Evolutionary conservation across 768 basidiomycete genomes (phyloP), one percentile per base, ranked within the genome.

Genomic region (Mrakia blollopis): DNA sequence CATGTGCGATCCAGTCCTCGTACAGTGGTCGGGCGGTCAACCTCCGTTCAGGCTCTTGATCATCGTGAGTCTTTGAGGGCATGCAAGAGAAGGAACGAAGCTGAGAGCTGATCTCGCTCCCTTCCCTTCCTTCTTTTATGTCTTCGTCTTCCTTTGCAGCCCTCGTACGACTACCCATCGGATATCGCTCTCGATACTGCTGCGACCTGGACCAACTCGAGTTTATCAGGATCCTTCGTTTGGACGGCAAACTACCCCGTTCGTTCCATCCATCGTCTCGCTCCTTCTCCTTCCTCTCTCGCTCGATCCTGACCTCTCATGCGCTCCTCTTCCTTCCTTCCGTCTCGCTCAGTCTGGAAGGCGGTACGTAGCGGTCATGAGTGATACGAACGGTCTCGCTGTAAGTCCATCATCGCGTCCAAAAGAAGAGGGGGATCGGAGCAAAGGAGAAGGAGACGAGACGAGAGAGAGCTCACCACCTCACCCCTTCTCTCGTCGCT

Each of bases 211-310:
- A 65, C 57, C 72, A 44, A 37, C 28, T 23, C 52, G 8, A 52
- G 32, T 6, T 2, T 16, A 18, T 37, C 76, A 18, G 76, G 76
- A 2, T 30, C 44, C 30, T 77, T 50, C 35, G 44, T 62, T 44
- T 77, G 70, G 70, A 28, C 11, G 9, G 61, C 32, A 60, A 77
- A 77, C 76, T 77, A 77, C 52, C 76, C 76, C 10, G 76, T 77
- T 10, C 57, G 71, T 63, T 25, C 62, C 32, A 13, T 37, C 28
- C 25, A 14, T 57, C 25, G 39, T 2, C n/a, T n/a, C 50, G 23
- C 54, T 23, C 9, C 44, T 47, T 18, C 37, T 68, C 30, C 37
- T 61, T 74, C 62, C 30, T 28, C 23, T 16, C 67, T 10, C 16
- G 10, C 23, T 35, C 35, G 23, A 35, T 5, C 68, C 65, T 57